Conservation (phyloP, 148 eudicot genomes). For the Spergularia bocconei region DNA sequence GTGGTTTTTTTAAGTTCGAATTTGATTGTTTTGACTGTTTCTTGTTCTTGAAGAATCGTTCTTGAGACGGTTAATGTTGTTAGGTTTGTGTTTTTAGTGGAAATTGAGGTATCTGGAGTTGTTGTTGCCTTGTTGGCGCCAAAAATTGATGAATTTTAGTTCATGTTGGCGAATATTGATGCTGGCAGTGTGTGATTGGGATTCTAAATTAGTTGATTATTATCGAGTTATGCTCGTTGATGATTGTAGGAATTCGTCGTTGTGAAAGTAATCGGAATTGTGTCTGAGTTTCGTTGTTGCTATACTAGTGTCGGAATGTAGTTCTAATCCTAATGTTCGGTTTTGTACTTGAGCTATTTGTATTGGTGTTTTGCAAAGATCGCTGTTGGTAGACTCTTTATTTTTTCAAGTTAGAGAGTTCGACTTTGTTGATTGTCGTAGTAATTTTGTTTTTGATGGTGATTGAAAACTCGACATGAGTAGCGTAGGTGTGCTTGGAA, state of each 20-base stretch:
- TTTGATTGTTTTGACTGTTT: background rate
- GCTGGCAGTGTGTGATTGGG: background rate
- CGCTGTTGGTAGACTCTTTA: background rate
- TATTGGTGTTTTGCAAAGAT: background rate
- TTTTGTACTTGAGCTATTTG: background rate
- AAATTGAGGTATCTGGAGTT: background rate
- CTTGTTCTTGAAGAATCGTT: background rate
- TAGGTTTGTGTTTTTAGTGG: background rate
- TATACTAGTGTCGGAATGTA: background rate
- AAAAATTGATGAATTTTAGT: background rate
- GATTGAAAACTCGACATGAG: no score
- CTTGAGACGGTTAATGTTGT: background rate
- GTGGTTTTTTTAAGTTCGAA: slow-evolving; percentile 4
- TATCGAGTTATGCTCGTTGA: background rate
- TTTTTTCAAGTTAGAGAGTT: background rate
- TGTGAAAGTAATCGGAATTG: background rate
- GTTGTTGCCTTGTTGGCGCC: background rate
- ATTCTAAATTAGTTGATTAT: background rate
- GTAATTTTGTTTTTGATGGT: background rate
- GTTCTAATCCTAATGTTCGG: background rate
- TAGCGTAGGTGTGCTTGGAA: no score
- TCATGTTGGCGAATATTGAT: background rate
- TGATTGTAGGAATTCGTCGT: background rate
- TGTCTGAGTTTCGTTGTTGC: background rate
- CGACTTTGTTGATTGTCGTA: background rate